Evolutionary conservation across 1,139 yeast species (phyloP), one percentile per base, ranked within the genome.

Genomic region (Arxiozyma bovina): DNA sequence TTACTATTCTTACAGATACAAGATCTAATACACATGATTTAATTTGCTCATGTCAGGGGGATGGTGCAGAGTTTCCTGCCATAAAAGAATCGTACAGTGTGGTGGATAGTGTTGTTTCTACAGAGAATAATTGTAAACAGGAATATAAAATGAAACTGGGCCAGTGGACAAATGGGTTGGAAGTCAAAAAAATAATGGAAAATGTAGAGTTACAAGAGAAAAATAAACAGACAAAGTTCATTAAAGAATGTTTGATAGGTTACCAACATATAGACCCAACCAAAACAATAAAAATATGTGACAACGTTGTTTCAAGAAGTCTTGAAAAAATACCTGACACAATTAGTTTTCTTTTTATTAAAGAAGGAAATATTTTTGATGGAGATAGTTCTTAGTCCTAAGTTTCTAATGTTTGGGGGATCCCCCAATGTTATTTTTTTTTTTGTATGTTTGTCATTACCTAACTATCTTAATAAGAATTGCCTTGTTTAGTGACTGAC

Each of bases 21-120:
- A 67, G 61, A 15, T 83, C 89, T 58, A 85, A 87, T 61, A 93
- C 98, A 0, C 97, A 93, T 70, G 96, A 87, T 63, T 70, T 90
- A 58, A 77, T 90, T 51, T 90, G 97, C 68, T 64, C 69, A 0
- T 90, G 97, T 67, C 58, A 60, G 1, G 88, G 89, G 0, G 72
- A 66, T 21, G 71, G 70, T 4, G 63, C 63, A 7, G 64, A 58
- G 20, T 54, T 52, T 6, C 59, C 60, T 9, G 60, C 54, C 15
- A 11, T 38, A 1, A 34, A 34, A 18, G 60, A 58, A 17, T 63
- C 40, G n/a, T n/a, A 58, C 1, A 60, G 57, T 2, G 63, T 61
- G 30, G n/a, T 17, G 5, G 54, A 51, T 8, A 42, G 41, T 21
- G 42, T 15, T 15, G 30, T 11, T 21, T 7, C 20, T 22, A 11